A percentile compares a stretch with the other conserved stretches of the same genome.
These are phyloP conservation scores for Plasmodium ovale DNA, from an alignment of 169 alveolate genomes.

Conservation along the genomic window DNA sequence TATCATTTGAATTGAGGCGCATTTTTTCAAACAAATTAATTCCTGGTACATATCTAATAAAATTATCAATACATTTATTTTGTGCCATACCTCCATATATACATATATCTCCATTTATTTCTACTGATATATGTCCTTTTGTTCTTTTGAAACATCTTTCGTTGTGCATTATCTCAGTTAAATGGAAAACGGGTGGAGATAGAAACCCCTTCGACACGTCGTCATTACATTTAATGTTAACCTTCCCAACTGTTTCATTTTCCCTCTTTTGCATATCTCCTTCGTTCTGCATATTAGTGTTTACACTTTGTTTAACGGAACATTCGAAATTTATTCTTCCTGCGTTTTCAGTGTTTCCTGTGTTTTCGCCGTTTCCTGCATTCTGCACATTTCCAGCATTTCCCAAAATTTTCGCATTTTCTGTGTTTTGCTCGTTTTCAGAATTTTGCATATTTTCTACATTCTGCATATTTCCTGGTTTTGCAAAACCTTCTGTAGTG, in stretches of 20 bases:
- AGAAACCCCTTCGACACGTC: conserved; percentile 48
- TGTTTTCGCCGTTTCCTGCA: background rate
- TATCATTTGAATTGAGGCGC: conserved; percentile 50
- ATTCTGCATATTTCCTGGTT: background rate
- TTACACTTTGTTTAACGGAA: no score
- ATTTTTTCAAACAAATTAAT: conserved; percentile 74
- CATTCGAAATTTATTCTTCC: no score
- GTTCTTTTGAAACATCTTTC: conserved; percentile 70
- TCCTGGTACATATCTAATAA: conserved; percentile 75
- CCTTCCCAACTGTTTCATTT: background rate
- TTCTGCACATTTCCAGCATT: background rate
- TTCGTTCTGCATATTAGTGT: no score
- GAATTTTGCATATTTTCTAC: background rate
- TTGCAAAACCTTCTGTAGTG: background rate
- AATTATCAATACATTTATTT: conserved; percentile 53
- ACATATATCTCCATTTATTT: conserved; percentile 76
- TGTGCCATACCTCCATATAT: conserved; percentile 68
- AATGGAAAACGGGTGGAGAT: conserved; percentile 74
- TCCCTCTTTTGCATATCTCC: no score
- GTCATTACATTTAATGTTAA: background rate
- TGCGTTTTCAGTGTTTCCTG: background rate
- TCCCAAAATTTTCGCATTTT: background rate
- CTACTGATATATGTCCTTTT: conserved; percentile 66
- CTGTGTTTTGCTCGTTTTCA: background rate
- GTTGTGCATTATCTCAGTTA: conserved; percentile 74